Conservation (phyloP, 495 filamentous ascomycete species). For the Podospora pseudoanserina region DNA sequence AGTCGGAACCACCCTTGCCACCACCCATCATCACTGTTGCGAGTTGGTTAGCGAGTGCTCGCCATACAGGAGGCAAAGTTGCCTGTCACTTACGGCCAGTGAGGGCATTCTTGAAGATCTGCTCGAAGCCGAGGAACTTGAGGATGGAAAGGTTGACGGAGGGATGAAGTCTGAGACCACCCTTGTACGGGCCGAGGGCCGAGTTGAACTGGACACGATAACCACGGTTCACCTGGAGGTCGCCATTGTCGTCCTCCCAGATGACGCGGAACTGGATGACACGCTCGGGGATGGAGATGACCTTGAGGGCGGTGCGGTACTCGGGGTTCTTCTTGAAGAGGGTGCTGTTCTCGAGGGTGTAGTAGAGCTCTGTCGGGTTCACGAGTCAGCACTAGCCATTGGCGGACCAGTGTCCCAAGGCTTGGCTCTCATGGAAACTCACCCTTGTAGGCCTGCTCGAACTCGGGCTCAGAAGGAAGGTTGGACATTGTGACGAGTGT, state of each 20-base stretch:
- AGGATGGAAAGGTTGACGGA: slow-evolving; percentile 95
- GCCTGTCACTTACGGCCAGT: slow-evolving; percentile 71
- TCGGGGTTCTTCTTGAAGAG: slow-evolving; percentile 93
- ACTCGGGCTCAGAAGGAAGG: slow-evolving; percentile 87
- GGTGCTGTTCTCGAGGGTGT: slow-evolving; percentile 86
- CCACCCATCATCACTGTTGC: slow-evolving; percentile 87
- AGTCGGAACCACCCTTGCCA: slow-evolving; percentile 97
- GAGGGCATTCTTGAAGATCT: slow-evolving; percentile 99
- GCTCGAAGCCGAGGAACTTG: slow-evolving; percentile 98
- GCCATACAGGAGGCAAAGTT: background rate
- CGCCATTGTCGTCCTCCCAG: slow-evolving; percentile 90
- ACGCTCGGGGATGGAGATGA: slow-evolving; percentile 91
- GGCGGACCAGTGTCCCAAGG: background rate
- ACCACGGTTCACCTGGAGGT: slow-evolving; percentile 91
- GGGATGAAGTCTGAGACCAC: slow-evolving; percentile 92
- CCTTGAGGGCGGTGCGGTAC: slow-evolving; percentile 82
- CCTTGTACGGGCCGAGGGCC: slow-evolving; percentile 96
- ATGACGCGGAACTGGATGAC: slow-evolving; percentile 95
- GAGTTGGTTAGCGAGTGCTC: slow-evolving; percentile 26
- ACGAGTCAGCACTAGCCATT: slow-evolving; percentile 10
- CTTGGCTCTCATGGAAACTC: slow-evolving; percentile 3
- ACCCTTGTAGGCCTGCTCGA: slow-evolving; percentile 99
- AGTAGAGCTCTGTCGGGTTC: slow-evolving; percentile 70
- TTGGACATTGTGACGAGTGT: slow-evolving; percentile 64
- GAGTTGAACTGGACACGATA: slow-evolving; percentile 99